These are phyloP conservation scores for Spinacia oleracea DNA, from an alignment of 179 eudicot species.

Conservation along the genomic window DNA sequence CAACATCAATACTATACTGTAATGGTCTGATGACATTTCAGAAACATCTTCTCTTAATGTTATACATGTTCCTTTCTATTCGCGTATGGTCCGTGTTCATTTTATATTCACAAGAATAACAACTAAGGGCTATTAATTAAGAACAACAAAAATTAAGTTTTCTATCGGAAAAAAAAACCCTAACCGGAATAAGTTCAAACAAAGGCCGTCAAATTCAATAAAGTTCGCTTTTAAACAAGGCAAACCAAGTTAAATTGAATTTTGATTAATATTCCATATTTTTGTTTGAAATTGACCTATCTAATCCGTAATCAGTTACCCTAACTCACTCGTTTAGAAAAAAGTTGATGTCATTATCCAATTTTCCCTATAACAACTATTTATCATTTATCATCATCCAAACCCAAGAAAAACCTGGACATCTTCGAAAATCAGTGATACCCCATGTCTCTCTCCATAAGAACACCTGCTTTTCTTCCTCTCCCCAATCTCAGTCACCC, in stretches of 20 bases:
- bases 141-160: too few species aligned
- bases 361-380: neutral
- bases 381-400: neutral
- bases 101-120: too few species aligned
- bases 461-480: conserved; percentile 5
- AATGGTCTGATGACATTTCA: neutral
- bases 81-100: neutral
- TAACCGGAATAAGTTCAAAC: too few species aligned
- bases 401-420: neutral
- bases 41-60: neutral
- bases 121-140: too few species aligned
- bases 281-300: too few species aligned
- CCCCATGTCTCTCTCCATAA: conserved; percentile 24
- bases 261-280: too few species aligned
- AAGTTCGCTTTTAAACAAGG: too few species aligned
- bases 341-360: neutral
- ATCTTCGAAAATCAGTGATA: neutral
- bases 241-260: too few species aligned
- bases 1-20: neutral
- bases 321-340: too few species aligned
- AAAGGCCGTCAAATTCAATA: too few species aligned
- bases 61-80: neutral
- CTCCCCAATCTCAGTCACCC: neutral
- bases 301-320: too few species aligned
- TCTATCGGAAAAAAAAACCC: too few species aligned